A percentile compares a stretch with the other conserved stretches of the same genome.
These are phyloP conservation scores for Meyerozyma athensensis DNA, from an alignment of 1,139 yeast species.

Conservation along the genomic window DNA sequence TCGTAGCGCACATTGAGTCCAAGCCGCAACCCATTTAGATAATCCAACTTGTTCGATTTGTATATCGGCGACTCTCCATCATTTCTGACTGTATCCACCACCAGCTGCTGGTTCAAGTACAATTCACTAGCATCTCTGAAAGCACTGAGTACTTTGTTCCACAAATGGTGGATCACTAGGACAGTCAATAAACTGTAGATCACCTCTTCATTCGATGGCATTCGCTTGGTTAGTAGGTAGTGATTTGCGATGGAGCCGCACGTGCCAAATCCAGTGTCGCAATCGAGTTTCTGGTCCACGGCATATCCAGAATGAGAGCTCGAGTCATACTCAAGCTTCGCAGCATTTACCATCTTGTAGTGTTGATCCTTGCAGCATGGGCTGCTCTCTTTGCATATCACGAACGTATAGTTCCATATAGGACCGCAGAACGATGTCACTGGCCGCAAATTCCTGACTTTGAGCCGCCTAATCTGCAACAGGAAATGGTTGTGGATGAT, in stretches of 20 bases:
- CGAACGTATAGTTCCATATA: conserved; percentile 29
- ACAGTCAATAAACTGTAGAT: background rate
- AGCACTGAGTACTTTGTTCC: background rate
- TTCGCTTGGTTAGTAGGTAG: too few species aligned
- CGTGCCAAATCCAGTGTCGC: background rate
- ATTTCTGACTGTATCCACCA: conserved; percentile 51
- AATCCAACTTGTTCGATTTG: conserved; percentile 59
- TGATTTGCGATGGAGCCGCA: too few species aligned
- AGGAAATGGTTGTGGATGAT: conserved; percentile 1
- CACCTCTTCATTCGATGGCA: conserved; percentile 1
- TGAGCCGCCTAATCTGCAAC: conserved; percentile 1
- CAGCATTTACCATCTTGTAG: conserved; percentile 23
- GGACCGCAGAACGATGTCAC: conserved; percentile 25
- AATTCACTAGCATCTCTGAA: conserved; percentile 49
- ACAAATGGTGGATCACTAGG: background rate
- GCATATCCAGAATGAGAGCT: conserved; percentile 4
- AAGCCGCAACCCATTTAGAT: conserved; percentile 55
- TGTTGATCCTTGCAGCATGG: conserved; percentile 22
- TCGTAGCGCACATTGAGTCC: conserved; percentile 60
- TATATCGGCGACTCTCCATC: conserved; percentile 59
- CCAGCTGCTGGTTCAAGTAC: conserved; percentile 58
- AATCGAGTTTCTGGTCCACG: background rate
- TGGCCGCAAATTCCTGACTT: conserved; percentile 22
- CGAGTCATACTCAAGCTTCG: conserved; percentile 19
- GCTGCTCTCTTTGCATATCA: conserved; percentile 26